These are phyloP conservation scores for Zygosaccharomyces sapae DNA, from an alignment of 1,139 yeast genomes.

Conservation along the genomic window DNA sequence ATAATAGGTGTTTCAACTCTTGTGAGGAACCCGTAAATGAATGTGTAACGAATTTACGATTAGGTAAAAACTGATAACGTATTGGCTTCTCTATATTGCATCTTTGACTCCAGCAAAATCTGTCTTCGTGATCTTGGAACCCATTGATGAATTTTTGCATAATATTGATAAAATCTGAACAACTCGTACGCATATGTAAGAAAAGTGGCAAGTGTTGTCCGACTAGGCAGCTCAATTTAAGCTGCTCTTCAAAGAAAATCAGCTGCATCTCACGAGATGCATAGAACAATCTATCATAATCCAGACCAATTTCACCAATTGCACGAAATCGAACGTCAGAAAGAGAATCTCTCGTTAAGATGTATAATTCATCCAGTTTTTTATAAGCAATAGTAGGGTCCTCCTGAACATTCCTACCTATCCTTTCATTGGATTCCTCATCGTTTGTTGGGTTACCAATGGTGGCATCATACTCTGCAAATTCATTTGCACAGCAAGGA, in stretches of 20 bases:
- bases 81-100: constrained; percentile 38
- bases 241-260: constrained; percentile 64
- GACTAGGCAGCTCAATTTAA: constrained; percentile 38
- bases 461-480: constrained; percentile 34
- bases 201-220: constrained; percentile 58
- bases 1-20: constrained; percentile 51
- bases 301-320: constrained; percentile 91
- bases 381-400: constrained; percentile 14
- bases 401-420: constrained; percentile 42
- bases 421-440: constrained; percentile 26
- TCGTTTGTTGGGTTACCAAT: constrained; percentile 25
- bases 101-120: constrained; percentile 16
- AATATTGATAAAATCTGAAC: constrained; percentile 67
- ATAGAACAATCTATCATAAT: constrained; percentile 81
- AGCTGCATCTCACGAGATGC: constrained; percentile 65
- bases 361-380: constrained; percentile 41
- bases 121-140: constrained; percentile 31
- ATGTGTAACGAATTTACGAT: constrained; percentile 64
- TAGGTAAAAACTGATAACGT: constrained; percentile 26
- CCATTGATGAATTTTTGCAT: constrained; percentile 54
- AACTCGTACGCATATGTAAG: constrained; percentile 85
- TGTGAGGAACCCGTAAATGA: constrained; percentile 83
- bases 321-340: constrained; percentile 50
- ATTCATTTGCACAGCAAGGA: constrained; percentile 80
- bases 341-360: constrained; percentile 49